Percentiles rank a stretch among this genome's conserved stretches.
phyloP scores from a whole-genome alignment of 2,329 filamentous ascomycete genomes.

The Scytalidium sp. region DNA sequence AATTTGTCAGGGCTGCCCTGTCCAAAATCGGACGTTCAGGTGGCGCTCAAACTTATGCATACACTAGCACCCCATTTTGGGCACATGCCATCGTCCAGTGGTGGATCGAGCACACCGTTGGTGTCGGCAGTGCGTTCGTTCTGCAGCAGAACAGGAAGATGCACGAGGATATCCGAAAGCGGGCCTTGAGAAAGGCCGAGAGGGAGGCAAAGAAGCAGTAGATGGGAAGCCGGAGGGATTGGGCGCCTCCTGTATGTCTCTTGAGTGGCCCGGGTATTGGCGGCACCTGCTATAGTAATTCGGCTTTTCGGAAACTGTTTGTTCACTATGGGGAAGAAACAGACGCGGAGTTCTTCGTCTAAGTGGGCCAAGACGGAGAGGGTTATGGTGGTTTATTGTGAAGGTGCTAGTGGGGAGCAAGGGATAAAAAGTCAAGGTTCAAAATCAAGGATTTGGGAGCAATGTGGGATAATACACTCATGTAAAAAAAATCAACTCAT shows the following conservation, averaged over 20 bases:
- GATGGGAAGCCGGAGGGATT: not conserved
- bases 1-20: conserved; percentile 77
- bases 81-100: conserved; percentile 86
- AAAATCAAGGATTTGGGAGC: no score
- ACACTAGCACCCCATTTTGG: conserved; percentile 92
- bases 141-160: conserved; percentile 60
- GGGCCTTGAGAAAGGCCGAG: conserved; percentile 68
- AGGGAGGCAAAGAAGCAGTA: conserved; percentile 56
- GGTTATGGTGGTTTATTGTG: not conserved
- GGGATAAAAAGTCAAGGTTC: not conserved
- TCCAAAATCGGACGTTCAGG: conserved; percentile 77
- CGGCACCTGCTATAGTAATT: not conserved
- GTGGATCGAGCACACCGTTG: conserved; percentile 62
- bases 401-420: no score
- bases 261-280: not conserved
- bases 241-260: not conserved
- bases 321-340: not conserved
- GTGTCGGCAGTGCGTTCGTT: conserved; percentile 54
- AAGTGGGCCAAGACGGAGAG: not conserved
- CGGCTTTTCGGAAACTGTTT: not conserved
- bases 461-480: no score
- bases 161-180: conserved; percentile 65
- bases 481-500: no score
- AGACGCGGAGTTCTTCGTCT: not conserved
- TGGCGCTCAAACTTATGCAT: conserved; percentile 73